A percentile compares a stretch with the other conserved stretches of the same genome.
phyloP scores from a whole-genome alignment of 805 yeast genomes.

The Candida coquimbonensis region DNA sequence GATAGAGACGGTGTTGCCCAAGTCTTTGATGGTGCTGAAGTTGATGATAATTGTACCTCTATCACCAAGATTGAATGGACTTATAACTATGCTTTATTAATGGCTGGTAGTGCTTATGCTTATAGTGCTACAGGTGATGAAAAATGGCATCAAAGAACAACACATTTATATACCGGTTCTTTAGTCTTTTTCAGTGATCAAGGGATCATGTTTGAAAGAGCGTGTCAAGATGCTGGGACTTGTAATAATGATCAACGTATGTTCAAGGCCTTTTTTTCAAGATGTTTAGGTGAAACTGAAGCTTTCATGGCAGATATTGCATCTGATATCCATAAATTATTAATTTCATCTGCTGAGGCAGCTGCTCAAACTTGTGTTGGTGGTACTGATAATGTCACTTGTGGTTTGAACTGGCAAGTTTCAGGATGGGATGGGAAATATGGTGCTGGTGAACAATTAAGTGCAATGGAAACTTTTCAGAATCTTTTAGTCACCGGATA shows the following conservation, averaged over 20 bases:
- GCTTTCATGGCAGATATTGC: conserved; percentile 42
- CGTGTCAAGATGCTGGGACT: conserved; percentile 42
- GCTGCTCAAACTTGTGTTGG: conserved; percentile 71
- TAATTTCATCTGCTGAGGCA: conserved; percentile 49
- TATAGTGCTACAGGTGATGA: conserved; percentile 51
- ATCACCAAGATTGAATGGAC: conserved; percentile 52
- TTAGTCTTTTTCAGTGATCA: conserved; percentile 36
- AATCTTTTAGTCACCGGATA: conserved; percentile 39
- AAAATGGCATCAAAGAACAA: conserved; percentile 44
- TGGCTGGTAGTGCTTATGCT: conserved; percentile 66
- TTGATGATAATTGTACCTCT: conserved; percentile 41
- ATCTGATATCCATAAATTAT: conserved; percentile 33
- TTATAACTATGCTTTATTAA: conserved; percentile 61
- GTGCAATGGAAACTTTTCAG: conserved; percentile 59
- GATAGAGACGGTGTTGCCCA: conserved; percentile 25
- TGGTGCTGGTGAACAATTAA: conserved; percentile 78
- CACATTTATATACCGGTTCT: conserved; percentile 39
- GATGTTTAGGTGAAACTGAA: conserved; percentile 55
- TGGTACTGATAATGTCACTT: conserved; percentile 68
- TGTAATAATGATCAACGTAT: conserved; percentile 77
- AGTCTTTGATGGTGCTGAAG: conserved; percentile 55
- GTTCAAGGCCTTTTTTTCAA: conserved; percentile 62
- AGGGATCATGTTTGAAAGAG: conserved; percentile 50
- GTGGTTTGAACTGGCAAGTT: conserved; percentile 63
- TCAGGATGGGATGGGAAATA: conserved; percentile 55